Conservation (phyloP, 306 rosid genomes). For the Ammopiptanthus mongolicus region DNA sequence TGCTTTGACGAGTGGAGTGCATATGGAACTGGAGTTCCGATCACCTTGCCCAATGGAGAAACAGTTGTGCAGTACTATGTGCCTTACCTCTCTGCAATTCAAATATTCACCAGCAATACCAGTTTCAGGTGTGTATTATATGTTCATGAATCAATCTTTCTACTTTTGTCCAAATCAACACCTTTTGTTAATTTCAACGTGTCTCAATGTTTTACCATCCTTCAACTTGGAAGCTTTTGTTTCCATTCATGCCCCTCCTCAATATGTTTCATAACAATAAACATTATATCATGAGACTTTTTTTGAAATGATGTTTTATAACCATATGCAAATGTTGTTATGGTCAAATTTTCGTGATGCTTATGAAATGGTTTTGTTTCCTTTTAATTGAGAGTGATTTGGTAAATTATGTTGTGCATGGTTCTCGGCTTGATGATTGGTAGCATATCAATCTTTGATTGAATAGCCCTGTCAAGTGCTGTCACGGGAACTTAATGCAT, state of each 20-base stretch:
- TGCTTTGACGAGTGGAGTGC: slow-evolving; percentile 91
- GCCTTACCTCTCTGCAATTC: slow-evolving; percentile 95
- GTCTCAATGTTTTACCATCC: background rate
- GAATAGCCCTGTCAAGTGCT: background rate
- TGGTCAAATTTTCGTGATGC: background rate
- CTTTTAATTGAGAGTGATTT: background rate
- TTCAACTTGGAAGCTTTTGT: background rate
- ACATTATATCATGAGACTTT: background rate
- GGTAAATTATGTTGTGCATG: background rate
- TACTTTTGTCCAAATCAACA: background rate
- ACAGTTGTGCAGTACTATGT: slow-evolving; percentile 89
- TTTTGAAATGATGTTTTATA: background rate
- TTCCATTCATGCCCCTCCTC: background rate
- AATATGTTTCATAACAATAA: background rate
- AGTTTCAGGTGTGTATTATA: slow-evolving; percentile 45
- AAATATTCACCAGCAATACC: slow-evolving; percentile 69
- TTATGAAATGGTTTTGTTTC: background rate
- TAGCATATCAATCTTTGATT: background rate
- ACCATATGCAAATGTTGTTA: background rate
- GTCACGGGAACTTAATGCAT: background rate
- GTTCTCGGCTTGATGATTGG: background rate
- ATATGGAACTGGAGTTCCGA: slow-evolving; percentile 88
- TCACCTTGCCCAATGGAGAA: slow-evolving; percentile 58
- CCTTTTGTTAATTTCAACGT: background rate
- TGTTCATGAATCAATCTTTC: background rate